Conservation (phyloP, 257 asterid species). For the Przewalskia tangutica region DNA sequence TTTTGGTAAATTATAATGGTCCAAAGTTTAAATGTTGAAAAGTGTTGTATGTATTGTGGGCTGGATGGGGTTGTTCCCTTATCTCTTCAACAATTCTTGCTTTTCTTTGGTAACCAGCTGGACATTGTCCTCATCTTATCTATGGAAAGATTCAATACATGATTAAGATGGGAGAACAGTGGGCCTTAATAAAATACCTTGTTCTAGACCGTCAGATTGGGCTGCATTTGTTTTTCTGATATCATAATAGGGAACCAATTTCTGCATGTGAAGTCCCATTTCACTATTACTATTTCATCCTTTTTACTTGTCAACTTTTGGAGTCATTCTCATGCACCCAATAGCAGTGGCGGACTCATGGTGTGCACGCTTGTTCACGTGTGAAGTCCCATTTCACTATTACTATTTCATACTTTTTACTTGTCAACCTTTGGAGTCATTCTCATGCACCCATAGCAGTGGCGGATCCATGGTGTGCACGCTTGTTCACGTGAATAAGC, state of each 20-base stretch:
- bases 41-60: too few species aligned
- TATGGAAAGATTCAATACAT: slow-evolving; percentile 1
- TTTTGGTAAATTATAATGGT: not conserved
- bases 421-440: too few species aligned
- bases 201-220: not conserved
- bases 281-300: not conserved
- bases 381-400: too few species aligned
- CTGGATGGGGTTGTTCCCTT: not conserved
- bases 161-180: not conserved
- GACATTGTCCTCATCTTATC: not conserved
- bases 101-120: slow-evolving; percentile 1
- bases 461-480: too few species aligned
- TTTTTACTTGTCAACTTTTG: not conserved
- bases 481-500: too few species aligned
- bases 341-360: too few species aligned
- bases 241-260: not conserved
- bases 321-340: not conserved
- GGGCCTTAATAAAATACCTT: not conserved
- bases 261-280: not conserved
- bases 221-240: not conserved
- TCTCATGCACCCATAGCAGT: too few species aligned
- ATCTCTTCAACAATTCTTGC: slow-evolving; percentile 14
- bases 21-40: not conserved
- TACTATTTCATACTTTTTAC: too few species aligned
- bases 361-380: too few species aligned